phyloP scores from a whole-genome alignment of 2,329 filamentous ascomycete species.

The Neoscytalidium dimidiatum region DNA sequence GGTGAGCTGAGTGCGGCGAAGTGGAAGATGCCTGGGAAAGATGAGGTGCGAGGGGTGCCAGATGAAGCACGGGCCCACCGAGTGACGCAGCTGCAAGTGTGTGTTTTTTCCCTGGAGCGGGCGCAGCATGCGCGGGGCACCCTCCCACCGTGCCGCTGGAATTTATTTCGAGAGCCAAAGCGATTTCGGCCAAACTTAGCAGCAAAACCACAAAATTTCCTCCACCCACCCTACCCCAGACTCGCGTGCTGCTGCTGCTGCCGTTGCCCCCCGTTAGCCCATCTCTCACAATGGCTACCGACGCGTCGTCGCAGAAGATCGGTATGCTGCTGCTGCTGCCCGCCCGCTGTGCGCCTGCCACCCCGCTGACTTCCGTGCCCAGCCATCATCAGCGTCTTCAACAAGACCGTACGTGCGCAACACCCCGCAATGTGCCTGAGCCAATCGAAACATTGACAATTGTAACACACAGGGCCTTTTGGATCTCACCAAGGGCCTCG shows the following conservation, averaged over 20 bases:
- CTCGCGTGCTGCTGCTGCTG: not conserved
- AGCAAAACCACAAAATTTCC: constrained; percentile 12
- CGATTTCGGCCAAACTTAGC: constrained; percentile 18
- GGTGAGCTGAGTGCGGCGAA: too few relatives aligned
- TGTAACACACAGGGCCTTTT: constrained; percentile 58
- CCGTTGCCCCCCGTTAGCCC: not conserved
- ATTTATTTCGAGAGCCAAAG: not conserved
- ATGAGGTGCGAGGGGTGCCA: too few relatives aligned
- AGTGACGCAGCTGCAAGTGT: constrained; percentile 9
- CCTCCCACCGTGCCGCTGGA: not conserved
- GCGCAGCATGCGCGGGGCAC: not conserved
- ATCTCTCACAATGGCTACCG: constrained; percentile 18
- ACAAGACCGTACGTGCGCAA: constrained; percentile 70
- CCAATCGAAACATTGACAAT: constrained; percentile 15
- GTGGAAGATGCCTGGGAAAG: too few relatives aligned
- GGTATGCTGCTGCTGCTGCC: constrained; percentile 14
- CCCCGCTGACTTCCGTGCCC: constrained; percentile 12
- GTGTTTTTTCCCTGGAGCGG: not conserved
- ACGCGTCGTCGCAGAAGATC: constrained; percentile 20
- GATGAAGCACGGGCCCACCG: not conserved
- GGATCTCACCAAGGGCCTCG: constrained; percentile 87
- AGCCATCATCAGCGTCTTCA: constrained; percentile 92
- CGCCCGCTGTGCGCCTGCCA: constrained; percentile 1
- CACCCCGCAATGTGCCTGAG: not conserved
- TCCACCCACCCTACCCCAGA: constrained; percentile 2